Conservation (phyloP, 805 yeast genomes). For the Candida endomychidarum region DNA sequence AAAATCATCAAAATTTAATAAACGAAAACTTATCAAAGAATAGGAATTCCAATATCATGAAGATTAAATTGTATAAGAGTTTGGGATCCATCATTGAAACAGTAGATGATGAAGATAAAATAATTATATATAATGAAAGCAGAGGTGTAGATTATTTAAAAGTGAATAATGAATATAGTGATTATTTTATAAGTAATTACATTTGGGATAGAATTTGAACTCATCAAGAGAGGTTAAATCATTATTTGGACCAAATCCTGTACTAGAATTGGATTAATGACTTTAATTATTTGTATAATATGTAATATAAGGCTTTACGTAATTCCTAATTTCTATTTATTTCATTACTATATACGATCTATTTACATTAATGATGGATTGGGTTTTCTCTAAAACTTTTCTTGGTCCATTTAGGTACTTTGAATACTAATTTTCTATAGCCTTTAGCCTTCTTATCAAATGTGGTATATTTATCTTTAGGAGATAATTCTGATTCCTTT, state of each 20-base stretch:
- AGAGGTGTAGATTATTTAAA: conserved; percentile 49
- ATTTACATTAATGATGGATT: conserved; percentile 33
- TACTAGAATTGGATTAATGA: too few relatives aligned
- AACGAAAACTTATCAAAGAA: conserved; percentile 32
- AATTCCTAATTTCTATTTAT: too few relatives aligned
- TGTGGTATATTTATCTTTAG: conserved; percentile 84
- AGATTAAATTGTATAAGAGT: conserved; percentile 58
- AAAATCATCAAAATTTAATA: conserved; percentile 25
- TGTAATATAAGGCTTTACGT: too few relatives aligned
- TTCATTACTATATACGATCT: neutral
- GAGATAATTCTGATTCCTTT: conserved; percentile 74
- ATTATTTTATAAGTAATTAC: conserved; percentile 69
- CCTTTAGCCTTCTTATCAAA: conserved; percentile 71
- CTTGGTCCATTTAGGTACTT: conserved; percentile 91
- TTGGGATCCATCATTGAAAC: conserved; percentile 55
- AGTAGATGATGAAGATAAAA: conserved; percentile 13
- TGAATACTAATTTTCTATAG: conserved; percentile 86
- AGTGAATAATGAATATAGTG: conserved; percentile 56
- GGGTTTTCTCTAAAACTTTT: conserved; percentile 79
- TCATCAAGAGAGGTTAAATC: too few relatives aligned
- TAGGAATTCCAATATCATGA: conserved; percentile 48
- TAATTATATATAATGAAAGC: conserved; percentile 48
- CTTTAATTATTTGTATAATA: conserved; percentile 4
- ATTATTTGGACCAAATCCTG: too few relatives aligned
- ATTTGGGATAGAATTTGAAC: conserved; percentile 71